Evolutionary conservation across 176 grass and related monocot species (phyloP).

Genomic region (Carex parvula): DNA sequence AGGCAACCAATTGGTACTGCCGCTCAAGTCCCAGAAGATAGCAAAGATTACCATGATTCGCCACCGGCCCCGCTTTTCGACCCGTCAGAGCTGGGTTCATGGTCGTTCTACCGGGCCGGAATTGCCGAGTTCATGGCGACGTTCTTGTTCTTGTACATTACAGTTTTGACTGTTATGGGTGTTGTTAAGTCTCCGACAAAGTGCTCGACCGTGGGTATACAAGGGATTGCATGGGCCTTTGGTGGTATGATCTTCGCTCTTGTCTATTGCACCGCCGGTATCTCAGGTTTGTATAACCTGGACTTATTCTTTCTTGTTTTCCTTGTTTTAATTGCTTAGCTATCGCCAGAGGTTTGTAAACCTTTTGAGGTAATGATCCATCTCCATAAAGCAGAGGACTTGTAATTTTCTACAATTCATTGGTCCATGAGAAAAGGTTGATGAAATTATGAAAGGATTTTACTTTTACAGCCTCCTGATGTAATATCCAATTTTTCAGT

Average conservation of each 20-base stretch:
- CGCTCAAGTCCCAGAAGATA: conserved; percentile 32
- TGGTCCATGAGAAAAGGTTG: not conserved
- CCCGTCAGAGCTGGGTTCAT: conserved; percentile 32
- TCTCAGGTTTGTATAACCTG: conserved; percentile 31
- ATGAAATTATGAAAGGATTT: not conserved
- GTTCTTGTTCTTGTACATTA: conserved; percentile 52
- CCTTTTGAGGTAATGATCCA: not conserved
- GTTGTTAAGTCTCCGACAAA: conserved; percentile 26
- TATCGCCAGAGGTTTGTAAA: not conserved
- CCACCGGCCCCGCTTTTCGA: conserved; percentile 39
- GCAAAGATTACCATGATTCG: conserved; percentile 46
- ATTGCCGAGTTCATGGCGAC: conserved; percentile 48
- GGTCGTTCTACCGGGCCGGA: conserved; percentile 49
- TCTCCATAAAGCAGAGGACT: not conserved
- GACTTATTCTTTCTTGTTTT: not conserved
- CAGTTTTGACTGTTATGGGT: conserved; percentile 46
- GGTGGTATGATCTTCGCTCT: conserved; percentile 55
- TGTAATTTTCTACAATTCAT: not conserved
- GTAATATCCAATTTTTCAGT: not conserved
- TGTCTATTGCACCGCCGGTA: conserved; percentile 52
- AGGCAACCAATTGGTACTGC: conserved; percentile 50
- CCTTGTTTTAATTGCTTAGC: not conserved
- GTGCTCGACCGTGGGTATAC: conserved; percentile 48
- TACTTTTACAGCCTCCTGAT: not conserved
- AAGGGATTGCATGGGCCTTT: conserved; percentile 50